These are phyloP conservation scores for Ceratocystiopsis minuta DNA, from an alignment of 2,329 filamentous ascomycete genomes.

Conservation along the genomic window DNA sequence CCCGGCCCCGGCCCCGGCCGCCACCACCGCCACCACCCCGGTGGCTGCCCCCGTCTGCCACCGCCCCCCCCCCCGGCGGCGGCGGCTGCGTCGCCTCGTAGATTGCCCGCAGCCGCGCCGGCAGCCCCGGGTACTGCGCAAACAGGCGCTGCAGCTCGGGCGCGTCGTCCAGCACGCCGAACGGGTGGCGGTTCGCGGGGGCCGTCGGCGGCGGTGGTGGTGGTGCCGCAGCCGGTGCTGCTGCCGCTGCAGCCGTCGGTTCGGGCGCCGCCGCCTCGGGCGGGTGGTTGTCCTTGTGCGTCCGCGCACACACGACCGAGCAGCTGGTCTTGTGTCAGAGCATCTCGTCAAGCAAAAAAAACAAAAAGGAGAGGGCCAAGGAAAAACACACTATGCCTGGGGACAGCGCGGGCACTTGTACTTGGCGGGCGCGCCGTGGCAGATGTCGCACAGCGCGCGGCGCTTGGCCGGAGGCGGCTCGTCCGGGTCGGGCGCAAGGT, in stretches of 20 bases:
- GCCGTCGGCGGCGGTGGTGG: neutral
- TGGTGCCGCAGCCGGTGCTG: no score
- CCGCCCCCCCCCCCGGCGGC: slow-evolving; percentile 4
- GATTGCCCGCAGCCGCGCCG: slow-evolving; percentile 28
- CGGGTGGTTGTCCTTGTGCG: slow-evolving; percentile 16
- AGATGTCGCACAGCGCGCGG: slow-evolving; percentile 32
- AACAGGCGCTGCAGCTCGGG: slow-evolving; percentile 33
- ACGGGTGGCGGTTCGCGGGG: slow-evolving; percentile 21
- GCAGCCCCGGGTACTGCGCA: slow-evolving; percentile 31
- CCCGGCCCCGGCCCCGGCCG: neutral
- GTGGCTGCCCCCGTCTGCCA: neutral
- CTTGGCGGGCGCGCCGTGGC: slow-evolving; percentile 30
- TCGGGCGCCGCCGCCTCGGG: slow-evolving; percentile 7
- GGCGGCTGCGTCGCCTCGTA: slow-evolving; percentile 31
- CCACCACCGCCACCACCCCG: neutral
- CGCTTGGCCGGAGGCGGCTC: slow-evolving; percentile 6
- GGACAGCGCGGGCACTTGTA: slow-evolving; percentile 46
- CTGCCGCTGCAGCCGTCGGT: no score
- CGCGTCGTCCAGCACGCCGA: slow-evolving; percentile 31
- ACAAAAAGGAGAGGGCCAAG: neutral
- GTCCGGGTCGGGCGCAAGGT: no score
- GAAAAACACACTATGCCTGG: slow-evolving; percentile 35
- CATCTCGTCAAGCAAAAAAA: neutral
- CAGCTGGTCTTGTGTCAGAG: slow-evolving; percentile 24
- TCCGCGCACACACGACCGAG: slow-evolving; percentile 34